Base-by-base conservation (phyloP, 73 alveolate species). In the Paramecium primaurelia region DNA sequence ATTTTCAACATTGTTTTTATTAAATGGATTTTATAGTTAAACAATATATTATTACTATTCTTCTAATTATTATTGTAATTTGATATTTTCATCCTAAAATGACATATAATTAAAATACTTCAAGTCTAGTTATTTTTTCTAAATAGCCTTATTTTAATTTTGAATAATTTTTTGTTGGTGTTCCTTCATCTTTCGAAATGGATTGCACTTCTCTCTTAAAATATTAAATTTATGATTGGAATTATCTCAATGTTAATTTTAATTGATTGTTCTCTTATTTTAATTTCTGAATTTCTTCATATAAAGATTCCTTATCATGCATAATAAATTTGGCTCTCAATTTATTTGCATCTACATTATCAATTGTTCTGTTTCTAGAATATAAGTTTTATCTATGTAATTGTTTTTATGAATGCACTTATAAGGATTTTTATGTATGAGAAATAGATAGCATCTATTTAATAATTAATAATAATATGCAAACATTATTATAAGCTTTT, bases 281-380 rank as follows among this genome's bases (percentile, higher is more conserved):
- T 4, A 75, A 32, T 34, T 40, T 40, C 44, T 73, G 18, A 73
- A 38, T 75, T 38, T 75, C 88, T n/a, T 75, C 88, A 37, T 38
- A 75, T 30, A 75, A 38, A 25, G 44, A 16, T 75, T 37, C 88
- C 47, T 75, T 75, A 42, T 75, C 88, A n/a, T 75, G 88, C n/a
- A 38, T 38, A 25, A 75, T 36, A 38, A 37, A 38, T 75, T 75
- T 75, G 8, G 42, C 37, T 75, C 59, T 75, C 22, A 75, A 38
- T 75, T 75, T 75, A 75, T 75, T 64, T 25, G 84, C 84, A 8
- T 64, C 84, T 8, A 32, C 51, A 64, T 28, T 64, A 12, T 64
- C 84, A 11, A 64, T 51, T 25, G 84, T 64, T 28, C 47, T 28
- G 22, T 64, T 64, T 64, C 84, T 64, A n/a, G 84, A 64, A 64